Base-by-base conservation (phyloP, 441 rosid genomes). In the Hura crepitans region DNA sequence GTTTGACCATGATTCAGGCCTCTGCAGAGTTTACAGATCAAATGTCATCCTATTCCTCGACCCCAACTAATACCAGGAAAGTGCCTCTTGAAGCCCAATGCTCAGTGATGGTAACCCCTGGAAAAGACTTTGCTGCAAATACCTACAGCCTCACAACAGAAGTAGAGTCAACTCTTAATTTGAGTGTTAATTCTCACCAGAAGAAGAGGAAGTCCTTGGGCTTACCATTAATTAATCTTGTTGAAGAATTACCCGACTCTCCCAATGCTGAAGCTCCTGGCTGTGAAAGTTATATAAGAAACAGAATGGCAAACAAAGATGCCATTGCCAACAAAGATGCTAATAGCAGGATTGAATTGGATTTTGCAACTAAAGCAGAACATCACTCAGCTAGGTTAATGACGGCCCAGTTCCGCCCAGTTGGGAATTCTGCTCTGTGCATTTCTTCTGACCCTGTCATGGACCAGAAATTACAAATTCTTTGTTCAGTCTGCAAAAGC, bases 151-250 rank as follows among this genome's bases (percentile, higher is more conserved):
- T 72, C 79, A 77, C 69, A 66, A 74, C 74, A 63, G 93, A 86
- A 80, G 77, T 53, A 61, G 94, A 87, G 57, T 82, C 85, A 51
- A 72, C 92, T 75, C 65, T 80, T 72, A 81, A 81, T 81, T 62
- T 53, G 47, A 94, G 99, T 69, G 92, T 81, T 73, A 90, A 85
- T 80, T 95, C 96, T 71, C 91, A 78, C 74, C 81, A 77, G 68
- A 92, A 90, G 77, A 82, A 86, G 80, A 87, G 88, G 83, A 85
- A 78, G 80, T 73, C 70, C 66, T 64, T 74, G n/a, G 69, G 63
- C 80, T 82, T 79, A 27, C 81, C 85, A 50, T 70, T 77, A 65
- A 73, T 78, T 65, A 76, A 77, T 74, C 83, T 85, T 67, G 69
- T 55, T 30, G 83, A 75, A 54, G 86, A 76, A 76, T 59, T 62